Evolutionary conservation across 441 rosid species (phyloP), one percentile per base, ranked within the genome.

Genomic region (Mallotus repandus): DNA sequence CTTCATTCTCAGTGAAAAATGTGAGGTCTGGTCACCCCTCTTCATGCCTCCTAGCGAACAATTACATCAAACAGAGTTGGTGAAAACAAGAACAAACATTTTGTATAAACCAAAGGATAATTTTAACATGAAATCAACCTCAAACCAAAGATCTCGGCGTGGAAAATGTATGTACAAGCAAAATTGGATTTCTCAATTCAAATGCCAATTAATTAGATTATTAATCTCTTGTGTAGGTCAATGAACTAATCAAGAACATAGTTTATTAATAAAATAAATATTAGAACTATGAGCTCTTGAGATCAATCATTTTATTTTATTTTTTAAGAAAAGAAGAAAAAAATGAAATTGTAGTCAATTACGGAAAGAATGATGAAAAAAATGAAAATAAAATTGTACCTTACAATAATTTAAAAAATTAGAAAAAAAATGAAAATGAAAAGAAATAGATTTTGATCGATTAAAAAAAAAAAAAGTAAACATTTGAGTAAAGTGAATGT

Each of bases 21-120:
- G 94, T 83, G 55, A 90, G 93, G 22, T 77, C 84, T 57, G 74
- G 74, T 83, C 89, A 2, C 97, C 96, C 74, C 84, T 76, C 79
- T 83, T 86, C 81, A 89, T 86, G 2, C 89, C 96, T 69, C 90
- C 93, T 56, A 92, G 90, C 97, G 90, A 76, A 55, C 58, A 71
- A 48, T 35, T 11, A 29, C 35, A 57, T 6, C 7, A 18, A 57
- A 54, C 25, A 57, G 66, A 49, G 57, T 5, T 59, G 66, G 58
- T 49, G 13, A 18, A 57, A 6, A n/a, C 16, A n/a, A n/a, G n/a
- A n/a, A n/a, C n/a, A n/a, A n/a, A n/a, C n/a, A n/a, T n/a, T n/a
- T n/a, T n/a, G n/a, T n/a, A n/a, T n/a, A n/a, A n/a, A n/a, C n/a
- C 54, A 38, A 58, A 9, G 2, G 5, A 22, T 9, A 50, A 68